A percentile compares a stretch with the other conserved stretches of the same genome.
Conservation (phyloP, 2,329 filamentous ascomycete genomes). For the Celoporthe dispersa region DNA sequence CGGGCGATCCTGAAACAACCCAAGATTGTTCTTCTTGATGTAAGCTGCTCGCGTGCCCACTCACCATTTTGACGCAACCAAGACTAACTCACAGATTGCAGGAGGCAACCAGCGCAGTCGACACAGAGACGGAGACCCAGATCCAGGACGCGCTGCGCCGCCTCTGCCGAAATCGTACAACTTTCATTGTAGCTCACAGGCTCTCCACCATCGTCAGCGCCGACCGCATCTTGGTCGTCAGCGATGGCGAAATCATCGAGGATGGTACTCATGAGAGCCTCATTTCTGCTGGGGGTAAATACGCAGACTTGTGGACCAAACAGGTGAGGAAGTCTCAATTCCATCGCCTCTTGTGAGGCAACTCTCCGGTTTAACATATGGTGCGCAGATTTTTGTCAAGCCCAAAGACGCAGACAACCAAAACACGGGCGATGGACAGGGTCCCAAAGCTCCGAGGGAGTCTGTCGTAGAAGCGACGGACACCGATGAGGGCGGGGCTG, state of each 20-base stretch:
- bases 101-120: slow-evolving; percentile 78
- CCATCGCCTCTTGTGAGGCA: too few species aligned
- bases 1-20: slow-evolving; percentile 75
- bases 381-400: slow-evolving; percentile 49
- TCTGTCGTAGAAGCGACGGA: slow-evolving; percentile 42
- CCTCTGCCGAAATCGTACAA: slow-evolving; percentile 65
- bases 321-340: slow-evolving; percentile 43
- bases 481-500: slow-evolving; percentile 42
- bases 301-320: slow-evolving; percentile 68
- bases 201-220: slow-evolving; percentile 74
- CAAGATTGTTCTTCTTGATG: slow-evolving; percentile 74
- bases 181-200: slow-evolving; percentile 71
- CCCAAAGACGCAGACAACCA: slow-evolving; percentile 47
- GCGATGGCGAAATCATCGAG: slow-evolving; percentile 66
- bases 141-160: slow-evolving; percentile 65
- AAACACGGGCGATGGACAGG: slow-evolving; percentile 32
- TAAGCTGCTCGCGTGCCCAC: not conserved
- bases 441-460: slow-evolving; percentile 42
- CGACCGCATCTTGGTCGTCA: slow-evolving; percentile 68
- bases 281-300: slow-evolving; percentile 62
- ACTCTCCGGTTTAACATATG: not conserved
- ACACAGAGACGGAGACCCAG: slow-evolving; percentile 70
- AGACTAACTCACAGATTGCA: not conserved
- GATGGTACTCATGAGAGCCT: slow-evolving; percentile 65
- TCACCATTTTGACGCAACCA: not conserved